These are phyloP conservation scores for Tulasnella sp. DNA, from an alignment of 768 basidiomycete genomes.

Conservation along the genomic window DNA sequence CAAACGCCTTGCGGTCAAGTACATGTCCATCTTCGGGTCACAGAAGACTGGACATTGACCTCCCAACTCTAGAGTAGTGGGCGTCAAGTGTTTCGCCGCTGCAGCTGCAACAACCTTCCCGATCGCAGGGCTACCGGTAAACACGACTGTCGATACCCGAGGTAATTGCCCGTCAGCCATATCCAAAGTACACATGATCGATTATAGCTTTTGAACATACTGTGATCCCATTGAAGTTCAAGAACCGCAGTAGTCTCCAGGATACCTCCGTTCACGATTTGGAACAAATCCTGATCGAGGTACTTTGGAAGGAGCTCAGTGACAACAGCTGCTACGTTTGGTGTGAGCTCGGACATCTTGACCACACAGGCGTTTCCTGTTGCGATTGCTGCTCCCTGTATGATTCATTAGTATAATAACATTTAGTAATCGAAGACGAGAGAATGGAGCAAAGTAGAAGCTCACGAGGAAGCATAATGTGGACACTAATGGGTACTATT, in stretches of 20 bases:
- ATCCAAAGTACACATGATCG: slow-evolving; percentile 40
- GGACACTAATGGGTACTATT: not conserved
- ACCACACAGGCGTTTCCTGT: slow-evolving; percentile 68
- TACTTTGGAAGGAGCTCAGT: slow-evolving; percentile 71
- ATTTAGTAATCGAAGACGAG: too few relatives aligned
- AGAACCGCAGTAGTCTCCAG: slow-evolving; percentile 63
- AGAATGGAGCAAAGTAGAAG: too few relatives aligned
- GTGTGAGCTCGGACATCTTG: slow-evolving; percentile 73
- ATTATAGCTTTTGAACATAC: slow-evolving; percentile 37
- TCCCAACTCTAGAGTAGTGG: slow-evolving; percentile 41
- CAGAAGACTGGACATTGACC: slow-evolving; percentile 73
- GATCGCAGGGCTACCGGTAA: slow-evolving; percentile 51
- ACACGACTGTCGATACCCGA: slow-evolving; percentile 36
- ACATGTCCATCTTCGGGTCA: slow-evolving; percentile 64
- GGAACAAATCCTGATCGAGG: slow-evolving; percentile 61
- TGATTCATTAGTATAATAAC: too few relatives aligned
- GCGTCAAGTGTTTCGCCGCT: slow-evolving; percentile 72
- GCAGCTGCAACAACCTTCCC: slow-evolving; percentile 65
- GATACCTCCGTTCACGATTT: slow-evolving; percentile 64
- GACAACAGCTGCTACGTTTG: slow-evolving; percentile 54
- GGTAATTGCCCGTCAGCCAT: not conserved
- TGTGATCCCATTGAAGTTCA: slow-evolving; percentile 64
- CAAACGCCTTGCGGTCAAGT: slow-evolving; percentile 62
- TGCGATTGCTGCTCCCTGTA: slow-evolving; percentile 59
- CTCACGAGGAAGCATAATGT: slow-evolving; percentile 13